Evolutionary conservation across 768 basidiomycete species (phyloP), one percentile per base, ranked within the genome.

Genomic region (Russula brevipes): DNA sequence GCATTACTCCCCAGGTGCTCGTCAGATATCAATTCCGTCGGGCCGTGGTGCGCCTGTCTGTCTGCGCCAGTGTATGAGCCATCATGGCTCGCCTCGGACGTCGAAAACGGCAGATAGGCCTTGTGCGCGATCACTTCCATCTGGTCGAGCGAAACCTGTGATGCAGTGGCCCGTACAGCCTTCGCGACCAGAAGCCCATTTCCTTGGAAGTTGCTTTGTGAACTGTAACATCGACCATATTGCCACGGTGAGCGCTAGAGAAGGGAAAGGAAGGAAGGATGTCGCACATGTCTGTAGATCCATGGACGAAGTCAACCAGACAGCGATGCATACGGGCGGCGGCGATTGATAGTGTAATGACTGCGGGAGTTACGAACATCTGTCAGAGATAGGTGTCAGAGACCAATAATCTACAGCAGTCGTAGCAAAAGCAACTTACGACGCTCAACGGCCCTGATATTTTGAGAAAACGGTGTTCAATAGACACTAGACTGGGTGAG

Each of bases 341-440:
- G 33, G 49, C 47, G n/a, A 60, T 60, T 14, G 47, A 36, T 51
- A 50, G 53, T 3, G 12, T 17, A 47, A 60, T 35, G 11, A 52
- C 41, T 9, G 54, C n/a, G 5, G 54, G 54, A 6, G 42, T 52
- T 42, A 44, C 39, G 59, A 60, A 60, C 59, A 60, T 59, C 58
- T 59, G 30, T n/a, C 5, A 24, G 24, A 24, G 24, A 24, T 24
- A 24, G 24, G 14, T 39, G 7, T 6, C 38, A 39, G 38, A 39
- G 38, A 39, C 7, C 11, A 39, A 39, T 2, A 39, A 39, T 7
- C 11, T 6, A 3, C 38, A 39, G 7, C 3, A 14, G 41, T 42
- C 4, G 41, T 14, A 42, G 14, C 11, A 42, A 42, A 16, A 16
- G 12, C 12, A 16, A 42, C 41, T 3, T 42, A 42, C 41, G 41